Evolutionary conservation across 768 basidiomycete genomes (phyloP), one percentile per base, ranked within the genome.

Genomic region (Boletus barrowsii): DNA sequence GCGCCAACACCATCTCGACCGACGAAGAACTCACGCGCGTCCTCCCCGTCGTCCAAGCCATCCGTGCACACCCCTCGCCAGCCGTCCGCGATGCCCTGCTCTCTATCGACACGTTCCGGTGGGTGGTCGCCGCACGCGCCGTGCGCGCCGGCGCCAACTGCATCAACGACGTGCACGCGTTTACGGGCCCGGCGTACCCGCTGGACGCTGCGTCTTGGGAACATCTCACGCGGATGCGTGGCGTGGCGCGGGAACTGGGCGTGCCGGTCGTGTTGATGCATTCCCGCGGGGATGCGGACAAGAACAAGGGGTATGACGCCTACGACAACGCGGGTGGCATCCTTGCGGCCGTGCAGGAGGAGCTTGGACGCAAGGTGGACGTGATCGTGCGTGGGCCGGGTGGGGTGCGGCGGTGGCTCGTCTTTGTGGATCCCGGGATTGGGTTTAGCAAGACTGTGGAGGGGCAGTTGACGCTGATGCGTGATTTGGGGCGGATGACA

Each of bases 251-350:
- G 36, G 74, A 79, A 29, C 73, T 84, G 42, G 81, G 79, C 5
- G 88, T 88, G 0, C 95, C 94, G 0, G 86, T 94, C 46, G 75
- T 98, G 10, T 70, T 98, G 54, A 98, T 98, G 96, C 96, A 99
- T 69, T 93, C 92, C 0, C 78, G 94, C 4, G 94, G 92, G 0
- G 88, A 90, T 51, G 90, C 91, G 0, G 83, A 86, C 17, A 61
- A 75, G 57, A 80, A 93, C 75, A 90, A 90, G 73, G 78, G 85
- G 57, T 86, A 86, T 61, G 62, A 60, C 15, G 51, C 81, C 86
- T 65, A 68, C 69, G 24, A 75, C 29, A 3, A 73, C 36, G 66
- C 65, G 20, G 76, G 73, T 30, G 68, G 67, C 9, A 82, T 93
- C 5, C 56, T 95, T 10, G 75, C 79, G 22, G 90, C 84, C 15